Evolutionary conservation across 2,329 filamentous ascomycete species (phyloP), one percentile per base, ranked within the genome.

Genomic region (Trichoderma sp.): DNA sequence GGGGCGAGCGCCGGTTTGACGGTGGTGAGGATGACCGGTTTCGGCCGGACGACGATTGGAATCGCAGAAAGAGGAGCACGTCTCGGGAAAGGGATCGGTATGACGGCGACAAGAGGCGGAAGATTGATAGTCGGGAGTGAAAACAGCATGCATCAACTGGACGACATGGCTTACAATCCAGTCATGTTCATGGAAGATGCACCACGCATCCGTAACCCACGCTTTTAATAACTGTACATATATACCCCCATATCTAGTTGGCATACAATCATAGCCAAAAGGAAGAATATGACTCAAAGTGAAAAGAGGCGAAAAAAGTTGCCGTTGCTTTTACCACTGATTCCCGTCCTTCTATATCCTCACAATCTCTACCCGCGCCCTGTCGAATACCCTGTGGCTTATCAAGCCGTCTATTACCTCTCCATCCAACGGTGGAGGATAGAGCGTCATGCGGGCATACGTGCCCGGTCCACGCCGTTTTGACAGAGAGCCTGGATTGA

Each of bases 401-500:
- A 93, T 78, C 73, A 90, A 81, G 12, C 81, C 83, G 3, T 79
- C 82, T 34, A 78, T 80, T 39, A 79, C 81, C 67, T 90, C 88
- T 43, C 85, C 82, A 0, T 88, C 83, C 0, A 90, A 69, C 6
- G 77, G 77, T 15, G 89, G 86, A 2, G 91, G 88, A 68, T 91
- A 84, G 7, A 98, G 78, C 21, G 86, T 86, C 82, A 99, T 85
- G 58, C 89, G 88, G 1, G 92, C 91, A 75, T 90, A 98, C 0
- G 93, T 97, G 6, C 95, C 95, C 0, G 93, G 84, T 1, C 89
- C 93, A 66, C 88, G 88, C 64, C 91, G 87, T 78, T 96, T 97
- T 17, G 92, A 95, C 41, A 97, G 79, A 57, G 87, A 89, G 5
- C 95, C 94, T 0, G 95, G 94, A 75, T 99, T 99, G 72, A 99